Percentiles rank a stretch among this genome's conserved stretches.
Evolutionary conservation across 176 grass and related monocot genomes (phyloP).

Genomic region (Pharus latifolius): DNA sequence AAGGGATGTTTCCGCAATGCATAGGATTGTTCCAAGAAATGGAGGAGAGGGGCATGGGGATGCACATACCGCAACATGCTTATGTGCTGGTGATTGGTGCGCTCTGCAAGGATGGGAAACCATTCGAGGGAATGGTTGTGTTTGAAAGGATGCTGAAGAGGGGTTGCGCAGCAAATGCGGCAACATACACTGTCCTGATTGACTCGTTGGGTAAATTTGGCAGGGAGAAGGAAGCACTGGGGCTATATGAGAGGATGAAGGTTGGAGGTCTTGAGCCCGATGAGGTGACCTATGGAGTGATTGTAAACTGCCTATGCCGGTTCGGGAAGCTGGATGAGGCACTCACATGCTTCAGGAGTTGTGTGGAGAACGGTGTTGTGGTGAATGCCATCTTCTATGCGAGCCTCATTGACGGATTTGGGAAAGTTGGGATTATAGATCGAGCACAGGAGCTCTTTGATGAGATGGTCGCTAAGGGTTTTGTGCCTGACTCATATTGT

Average conservation of each 20-base stretch:
- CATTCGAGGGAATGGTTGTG: conserved; percentile 61
- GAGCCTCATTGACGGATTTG: conserved; percentile 72
- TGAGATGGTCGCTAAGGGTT: conserved; percentile 59
- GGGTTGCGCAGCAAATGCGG: conserved; percentile 46
- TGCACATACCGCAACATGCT: conserved; percentile 69
- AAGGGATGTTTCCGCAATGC: conserved; percentile 38
- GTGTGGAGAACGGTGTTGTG: conserved; percentile 24
- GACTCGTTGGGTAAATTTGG: conserved; percentile 52
- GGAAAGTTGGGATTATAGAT: conserved; percentile 65
- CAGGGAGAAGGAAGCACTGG: conserved; percentile 50
- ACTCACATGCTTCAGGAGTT: conserved; percentile 55
- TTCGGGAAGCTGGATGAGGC: conserved; percentile 61
- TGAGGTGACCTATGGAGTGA: conserved; percentile 51
- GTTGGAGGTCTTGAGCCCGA: conserved; percentile 43
- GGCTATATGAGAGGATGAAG: conserved; percentile 74
- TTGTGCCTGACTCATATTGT: conserved; percentile 70
- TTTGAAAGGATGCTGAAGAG: conserved; percentile 67
- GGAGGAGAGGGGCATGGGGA: conserved; percentile 58
- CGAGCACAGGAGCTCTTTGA: conserved; percentile 55
- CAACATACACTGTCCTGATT: conserved; percentile 59
- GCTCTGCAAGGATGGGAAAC: conserved; percentile 58
- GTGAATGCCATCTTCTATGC: conserved; percentile 68
- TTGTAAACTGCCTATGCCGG: conserved; percentile 79
- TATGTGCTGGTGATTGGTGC: conserved; percentile 51
- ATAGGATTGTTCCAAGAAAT: conserved; percentile 63